Evolutionary conservation across 805 yeast species (phyloP).

Genomic region (Metschnikowia noctiluminum): DNA sequence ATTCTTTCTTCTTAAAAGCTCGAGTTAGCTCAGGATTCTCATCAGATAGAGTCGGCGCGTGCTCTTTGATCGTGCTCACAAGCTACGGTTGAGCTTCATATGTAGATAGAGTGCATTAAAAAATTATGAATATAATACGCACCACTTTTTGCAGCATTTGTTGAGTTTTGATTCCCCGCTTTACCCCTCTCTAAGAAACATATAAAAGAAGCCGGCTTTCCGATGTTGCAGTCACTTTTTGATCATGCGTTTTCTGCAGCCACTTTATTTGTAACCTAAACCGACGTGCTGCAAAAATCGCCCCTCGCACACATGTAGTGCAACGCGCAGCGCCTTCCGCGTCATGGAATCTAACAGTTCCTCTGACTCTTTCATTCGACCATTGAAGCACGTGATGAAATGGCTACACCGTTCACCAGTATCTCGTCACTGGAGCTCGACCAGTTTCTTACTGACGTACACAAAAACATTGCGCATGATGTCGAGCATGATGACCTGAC

Average conservation of each 20-base stretch:
- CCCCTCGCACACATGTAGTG: not conserved
- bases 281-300: not conserved
- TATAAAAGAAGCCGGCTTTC: not conserved
- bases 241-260: no score
- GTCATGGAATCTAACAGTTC: not conserved
- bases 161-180: not conserved
- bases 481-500: conserved; percentile 19
- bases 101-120: not conserved
- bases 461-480: conserved; percentile 27
- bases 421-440: conserved; percentile 27
- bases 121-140: no score
- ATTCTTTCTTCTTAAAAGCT: no score
- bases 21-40: no score
- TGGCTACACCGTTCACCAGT: conserved; percentile 15
- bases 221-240: no score
- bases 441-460: conserved; percentile 34
- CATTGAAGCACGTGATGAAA: conserved; percentile 5
- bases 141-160: not conserved
- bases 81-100: not conserved
- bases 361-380: not conserved
- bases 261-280: no score
- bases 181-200: not conserved
- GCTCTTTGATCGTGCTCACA: not conserved
- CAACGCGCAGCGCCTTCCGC: not conserved
- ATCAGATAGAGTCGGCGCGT: not conserved